Base-by-base conservation (phyloP, 192 early-diverging fungal species). In the Fimicolochytrium jonesii region DNA sequence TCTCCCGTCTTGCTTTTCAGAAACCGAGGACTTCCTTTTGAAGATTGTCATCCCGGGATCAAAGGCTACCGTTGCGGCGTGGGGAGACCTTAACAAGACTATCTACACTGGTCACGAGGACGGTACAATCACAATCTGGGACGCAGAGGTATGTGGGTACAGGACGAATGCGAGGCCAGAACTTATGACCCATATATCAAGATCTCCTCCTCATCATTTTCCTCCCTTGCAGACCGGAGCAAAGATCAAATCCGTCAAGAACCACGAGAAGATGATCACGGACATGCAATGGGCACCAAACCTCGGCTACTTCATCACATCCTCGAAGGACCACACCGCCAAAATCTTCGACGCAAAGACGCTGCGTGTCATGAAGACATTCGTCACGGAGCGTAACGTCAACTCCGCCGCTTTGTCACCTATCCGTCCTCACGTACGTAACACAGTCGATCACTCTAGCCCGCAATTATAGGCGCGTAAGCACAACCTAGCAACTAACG, bases 81-180 rank as follows among this genome's bases (percentile, higher is more conserved):
- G 97, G 97, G 85, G 91, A 44, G 79, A 86, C 69, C 80, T 96
- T 0, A 90, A 99, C 83, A 92, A 88, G 67, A 88, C 89, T 70
- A 94, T 99, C 66, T 85, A 94, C 66, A 90, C 85, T 39, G 94
- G 95, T 26, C 94, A 96, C 62, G 93, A 94, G 53, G 86, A 99
- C 76, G 96, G 96, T 43, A 84, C 77, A 6, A 79, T 99, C 61
- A 79, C 88, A n/a, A 77, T 90, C 67, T 94, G 86, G 79, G 89
- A 96, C 73, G 88, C 90, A 74, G 78, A 88, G 39, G 39, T 28
- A 49, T 2, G 53, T 17, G 9, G 37, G 17, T 39, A 39, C n/a
- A n/a, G n/a, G n/a, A n/a, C n/a, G n/a, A n/a, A n/a, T n/a, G n/a
- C n/a, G n/a, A n/a, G n/a, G n/a, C n/a, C n/a, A n/a, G n/a, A n/a